These are phyloP conservation scores for Teratosphaeria destructans DNA, from an alignment of 2,329 filamentous ascomycete species.

Conservation along the genomic window DNA sequence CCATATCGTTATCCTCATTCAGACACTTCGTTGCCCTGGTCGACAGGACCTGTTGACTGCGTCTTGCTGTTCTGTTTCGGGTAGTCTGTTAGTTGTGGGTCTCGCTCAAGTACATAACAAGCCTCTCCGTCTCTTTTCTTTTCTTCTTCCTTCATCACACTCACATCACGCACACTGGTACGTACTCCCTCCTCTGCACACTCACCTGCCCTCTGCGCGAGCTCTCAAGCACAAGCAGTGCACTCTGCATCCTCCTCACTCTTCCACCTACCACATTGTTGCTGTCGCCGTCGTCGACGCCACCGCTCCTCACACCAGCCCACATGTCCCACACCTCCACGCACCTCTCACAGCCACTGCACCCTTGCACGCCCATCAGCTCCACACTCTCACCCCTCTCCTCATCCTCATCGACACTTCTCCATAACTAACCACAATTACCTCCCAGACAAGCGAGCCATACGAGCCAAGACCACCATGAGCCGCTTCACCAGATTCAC, in stretches of 20 bases:
- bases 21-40: background rate
- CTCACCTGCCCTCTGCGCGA: background rate
- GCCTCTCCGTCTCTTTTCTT: background rate
- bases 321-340: background rate
- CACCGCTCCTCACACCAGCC: background rate
- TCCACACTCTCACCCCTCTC: background rate
- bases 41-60: background rate
- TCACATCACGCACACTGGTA: background rate
- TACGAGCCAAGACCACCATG: background rate
- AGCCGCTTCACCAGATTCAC: background rate
- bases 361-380: background rate
- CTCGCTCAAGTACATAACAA: background rate
- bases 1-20: background rate
- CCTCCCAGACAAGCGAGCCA: background rate
- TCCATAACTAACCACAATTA: background rate
- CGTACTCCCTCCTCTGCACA: background rate
- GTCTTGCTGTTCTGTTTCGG: background rate
- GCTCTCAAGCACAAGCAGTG: background rate
- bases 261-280: background rate
- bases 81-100: background rate
- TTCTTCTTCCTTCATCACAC: background rate
- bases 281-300: too few species aligned
- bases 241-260: background rate
- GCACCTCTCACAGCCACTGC: background rate
- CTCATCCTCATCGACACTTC: background rate